phyloP scores from a whole-genome alignment of 2,329 filamentous ascomycete species.

The Colletotrichum chlorophyti region DNA sequence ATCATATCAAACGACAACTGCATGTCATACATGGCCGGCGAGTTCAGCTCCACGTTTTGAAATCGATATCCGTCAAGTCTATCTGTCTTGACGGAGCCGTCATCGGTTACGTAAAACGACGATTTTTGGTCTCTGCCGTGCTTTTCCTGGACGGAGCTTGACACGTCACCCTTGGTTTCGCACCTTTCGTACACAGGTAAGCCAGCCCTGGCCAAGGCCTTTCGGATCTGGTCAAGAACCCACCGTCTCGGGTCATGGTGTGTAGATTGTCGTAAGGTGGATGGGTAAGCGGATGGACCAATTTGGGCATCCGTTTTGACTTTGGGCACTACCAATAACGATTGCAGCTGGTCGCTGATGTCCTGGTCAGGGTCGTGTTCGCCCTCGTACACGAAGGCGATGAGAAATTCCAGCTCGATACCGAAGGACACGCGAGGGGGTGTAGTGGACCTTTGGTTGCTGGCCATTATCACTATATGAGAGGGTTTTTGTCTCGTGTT shows the following conservation, averaged over 20 bases:
- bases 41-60: slow-evolving; percentile 39
- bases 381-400: slow-evolving; percentile 25
- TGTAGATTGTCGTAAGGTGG: too few relatives aligned
- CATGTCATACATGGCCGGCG: slow-evolving; percentile 41
- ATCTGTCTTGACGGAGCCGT: slow-evolving; percentile 14
- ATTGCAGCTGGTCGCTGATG: slow-evolving; percentile 31
- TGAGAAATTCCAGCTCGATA: slow-evolving; percentile 36
- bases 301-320: too few relatives aligned
- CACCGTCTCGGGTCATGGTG: neutral
- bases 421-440: slow-evolving; percentile 35
- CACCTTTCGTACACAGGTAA: too few relatives aligned
- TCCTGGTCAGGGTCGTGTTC: slow-evolving; percentile 33
- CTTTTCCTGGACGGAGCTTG: slow-evolving; percentile 11
- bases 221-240: neutral
- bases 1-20: slow-evolving; percentile 37
- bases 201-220: too few relatives aligned
- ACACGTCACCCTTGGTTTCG: neutral
- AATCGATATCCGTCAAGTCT: slow-evolving; percentile 30
- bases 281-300: too few relatives aligned
- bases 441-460: slow-evolving; percentile 1
- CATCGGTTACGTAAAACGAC: slow-evolving; percentile 6
- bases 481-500: neutral
- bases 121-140: slow-evolving; percentile 1
- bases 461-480: too few relatives aligned
- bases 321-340: slow-evolving; percentile 33